Conservation (phyloP, 257 asterid genomes). For the Solanum bulbocastanum region DNA sequence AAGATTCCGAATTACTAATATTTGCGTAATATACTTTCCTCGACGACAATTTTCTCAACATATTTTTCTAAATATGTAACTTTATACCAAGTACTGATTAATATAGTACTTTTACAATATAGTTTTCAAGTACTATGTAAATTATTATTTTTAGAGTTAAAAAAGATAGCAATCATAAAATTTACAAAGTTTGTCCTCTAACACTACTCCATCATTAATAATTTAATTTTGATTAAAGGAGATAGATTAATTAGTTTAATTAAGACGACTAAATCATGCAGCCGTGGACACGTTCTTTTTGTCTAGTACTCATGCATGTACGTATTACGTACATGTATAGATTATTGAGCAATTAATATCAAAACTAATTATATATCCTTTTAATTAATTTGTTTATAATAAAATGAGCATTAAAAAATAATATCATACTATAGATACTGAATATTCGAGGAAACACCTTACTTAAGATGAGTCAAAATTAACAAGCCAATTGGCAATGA, state of each 20-base stretch:
- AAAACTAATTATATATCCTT: not conserved
- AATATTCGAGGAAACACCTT: not conserved
- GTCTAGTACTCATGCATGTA: slow-evolving; percentile 13
- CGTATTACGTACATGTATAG: not conserved
- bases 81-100: not conserved
- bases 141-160: not conserved
- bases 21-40: not conserved
- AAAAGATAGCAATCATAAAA: not conserved
- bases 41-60: not conserved
- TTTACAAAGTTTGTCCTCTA: not conserved
- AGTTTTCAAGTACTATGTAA: not conserved
- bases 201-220: not conserved
- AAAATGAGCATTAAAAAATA: not conserved
- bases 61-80: not conserved
- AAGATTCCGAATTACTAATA: not conserved
- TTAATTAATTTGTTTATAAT: not conserved
- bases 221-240: not conserved
- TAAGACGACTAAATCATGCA: not conserved
- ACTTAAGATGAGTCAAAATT: not conserved
- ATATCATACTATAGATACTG: not conserved
- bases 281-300: not conserved
- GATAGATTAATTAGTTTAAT: not conserved
- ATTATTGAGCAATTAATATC: not conserved
- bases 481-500: slow-evolving; percentile 5
- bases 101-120: not conserved